Conservation (phyloP, 805 yeast genomes). For the Kazachstania psychrophila region DNA sequence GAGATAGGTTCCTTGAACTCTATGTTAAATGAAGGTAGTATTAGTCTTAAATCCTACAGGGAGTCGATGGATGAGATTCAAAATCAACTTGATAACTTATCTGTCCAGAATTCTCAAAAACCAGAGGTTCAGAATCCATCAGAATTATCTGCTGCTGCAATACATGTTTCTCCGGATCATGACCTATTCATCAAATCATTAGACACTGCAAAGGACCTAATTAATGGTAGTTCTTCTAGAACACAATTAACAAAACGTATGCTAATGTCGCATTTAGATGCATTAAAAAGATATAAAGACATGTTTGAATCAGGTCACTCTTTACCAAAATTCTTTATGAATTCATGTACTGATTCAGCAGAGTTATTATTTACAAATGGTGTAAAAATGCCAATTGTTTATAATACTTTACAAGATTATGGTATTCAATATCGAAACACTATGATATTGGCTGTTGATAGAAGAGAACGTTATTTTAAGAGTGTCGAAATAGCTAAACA, state of each 20-base stretch:
- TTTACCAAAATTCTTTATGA: conserved; percentile 7
- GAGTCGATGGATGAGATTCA: conserved; percentile 9
- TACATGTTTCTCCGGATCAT: neutral
- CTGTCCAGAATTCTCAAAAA: neutral
- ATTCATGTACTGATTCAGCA: conserved; percentile 16
- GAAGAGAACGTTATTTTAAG: conserved; percentile 21
- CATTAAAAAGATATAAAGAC: conserved; percentile 10
- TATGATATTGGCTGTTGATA: conserved; percentile 12
- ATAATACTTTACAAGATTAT: conserved; percentile 22
- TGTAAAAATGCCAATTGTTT: conserved; percentile 25
- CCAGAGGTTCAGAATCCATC: conserved; percentile 4
- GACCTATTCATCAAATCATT: conserved; percentile 16
- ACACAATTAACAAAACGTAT: conserved; percentile 13
- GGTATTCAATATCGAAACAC: conserved; percentile 16
- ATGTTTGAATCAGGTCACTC: conserved; percentile 13
- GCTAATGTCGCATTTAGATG: conserved; percentile 13
- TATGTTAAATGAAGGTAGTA: conserved; percentile 9
- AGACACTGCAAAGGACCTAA: conserved; percentile 14
- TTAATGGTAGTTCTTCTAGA: conserved; percentile 14
- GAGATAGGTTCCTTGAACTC: conserved; percentile 12
- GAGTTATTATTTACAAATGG: conserved; percentile 21
- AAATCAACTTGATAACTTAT: conserved; percentile 10
- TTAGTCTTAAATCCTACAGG: conserved; percentile 8
- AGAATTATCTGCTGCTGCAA: too few relatives aligned
- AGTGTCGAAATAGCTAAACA: conserved; percentile 24